Conservation (phyloP, 768 basidiomycete species). For the Tephrocybe sp. region DNA sequence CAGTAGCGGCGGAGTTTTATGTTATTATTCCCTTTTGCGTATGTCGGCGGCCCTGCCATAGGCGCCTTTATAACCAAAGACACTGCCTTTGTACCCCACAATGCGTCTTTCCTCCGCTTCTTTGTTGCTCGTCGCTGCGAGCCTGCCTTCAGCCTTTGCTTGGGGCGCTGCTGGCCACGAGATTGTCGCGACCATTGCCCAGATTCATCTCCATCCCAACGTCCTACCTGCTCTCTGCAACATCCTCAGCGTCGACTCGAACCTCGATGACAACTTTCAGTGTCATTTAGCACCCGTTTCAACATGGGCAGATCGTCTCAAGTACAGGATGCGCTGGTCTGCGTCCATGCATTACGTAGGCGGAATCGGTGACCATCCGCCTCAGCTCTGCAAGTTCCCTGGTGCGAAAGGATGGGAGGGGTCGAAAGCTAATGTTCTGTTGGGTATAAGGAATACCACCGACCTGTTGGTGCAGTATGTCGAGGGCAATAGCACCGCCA, state of each 20-base stretch:
- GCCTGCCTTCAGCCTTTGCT: constrained; percentile 21
- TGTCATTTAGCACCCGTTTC: constrained; percentile 86
- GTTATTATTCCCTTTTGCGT: neutral
- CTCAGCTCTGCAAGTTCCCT: constrained; percentile 72
- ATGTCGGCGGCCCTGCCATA: neutral
- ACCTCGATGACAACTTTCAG: constrained; percentile 33
- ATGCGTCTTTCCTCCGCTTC: constrained; percentile 11
- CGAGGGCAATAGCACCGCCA: constrained; percentile 17
- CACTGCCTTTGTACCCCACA: neutral
- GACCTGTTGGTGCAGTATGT: constrained; percentile 52
- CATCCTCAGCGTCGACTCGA: constrained; percentile 56
- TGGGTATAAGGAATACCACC: constrained; percentile 76
- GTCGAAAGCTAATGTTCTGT: constrained; percentile 62
- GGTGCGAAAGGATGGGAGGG: constrained; percentile 75
- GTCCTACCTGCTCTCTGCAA: constrained; percentile 64
- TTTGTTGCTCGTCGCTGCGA: constrained; percentile 2
- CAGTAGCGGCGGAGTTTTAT: no score
- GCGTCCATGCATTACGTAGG: constrained; percentile 74
- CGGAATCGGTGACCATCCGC: constrained; percentile 74
- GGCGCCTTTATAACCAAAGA: constrained; percentile 3
- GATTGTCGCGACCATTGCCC: constrained; percentile 91
- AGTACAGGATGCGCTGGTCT: constrained; percentile 67
- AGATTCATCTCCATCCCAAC: constrained; percentile 81
- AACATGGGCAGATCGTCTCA: constrained; percentile 82
- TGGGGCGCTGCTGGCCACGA: constrained; percentile 75